Conservation (phyloP, 2,329 filamentous ascomycete species). For the Clarireedia paspali region DNA sequence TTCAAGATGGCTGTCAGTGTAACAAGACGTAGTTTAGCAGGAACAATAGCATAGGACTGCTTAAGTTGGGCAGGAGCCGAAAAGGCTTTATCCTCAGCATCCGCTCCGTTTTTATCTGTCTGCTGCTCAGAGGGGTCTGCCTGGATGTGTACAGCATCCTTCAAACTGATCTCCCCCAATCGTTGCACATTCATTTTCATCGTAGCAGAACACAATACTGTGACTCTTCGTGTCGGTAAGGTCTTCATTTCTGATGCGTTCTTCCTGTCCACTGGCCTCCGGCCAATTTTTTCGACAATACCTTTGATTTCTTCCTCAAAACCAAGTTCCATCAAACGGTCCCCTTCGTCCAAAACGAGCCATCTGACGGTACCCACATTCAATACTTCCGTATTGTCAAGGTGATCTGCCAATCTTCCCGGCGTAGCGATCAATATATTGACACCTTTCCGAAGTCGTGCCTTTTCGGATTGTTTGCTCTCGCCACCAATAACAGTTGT, state of each 20-base stretch:
- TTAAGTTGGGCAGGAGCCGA: conserved; percentile 87
- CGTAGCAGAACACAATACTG: conserved; percentile 89
- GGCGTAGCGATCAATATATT: conserved; percentile 96
- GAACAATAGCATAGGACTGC: conserved; percentile 80
- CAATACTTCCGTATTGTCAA: conserved; percentile 84
- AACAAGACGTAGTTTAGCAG: conserved; percentile 84
- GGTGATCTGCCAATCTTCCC: conserved; percentile 81
- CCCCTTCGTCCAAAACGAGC: conserved; percentile 92
- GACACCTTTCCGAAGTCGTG: conserved; percentile 83
- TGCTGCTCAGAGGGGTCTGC: conserved; percentile 47
- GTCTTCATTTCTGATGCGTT: conserved; percentile 50
- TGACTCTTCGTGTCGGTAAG: conserved; percentile 70
- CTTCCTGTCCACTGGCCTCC: conserved; percentile 52
- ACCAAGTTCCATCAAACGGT: conserved; percentile 95
- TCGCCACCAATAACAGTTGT: conserved; percentile 71
- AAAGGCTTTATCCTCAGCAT: conserved; percentile 48
- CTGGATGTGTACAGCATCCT: conserved; percentile 83
- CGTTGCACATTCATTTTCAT: conserved; percentile 97
- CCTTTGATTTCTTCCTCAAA: conserved; percentile 91
- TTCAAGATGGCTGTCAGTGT: conserved; percentile 79
- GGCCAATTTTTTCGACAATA: conserved; percentile 72
- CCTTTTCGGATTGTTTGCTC: conserved; percentile 76
- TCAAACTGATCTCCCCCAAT: conserved; percentile 88
- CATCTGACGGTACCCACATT: conserved; percentile 85
- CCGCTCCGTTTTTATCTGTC: conserved; percentile 41